Evolutionary conservation across 225 moss, liverwort and hornwort genomes (phyloP).

Genomic region (Polytrichum commune): DNA sequence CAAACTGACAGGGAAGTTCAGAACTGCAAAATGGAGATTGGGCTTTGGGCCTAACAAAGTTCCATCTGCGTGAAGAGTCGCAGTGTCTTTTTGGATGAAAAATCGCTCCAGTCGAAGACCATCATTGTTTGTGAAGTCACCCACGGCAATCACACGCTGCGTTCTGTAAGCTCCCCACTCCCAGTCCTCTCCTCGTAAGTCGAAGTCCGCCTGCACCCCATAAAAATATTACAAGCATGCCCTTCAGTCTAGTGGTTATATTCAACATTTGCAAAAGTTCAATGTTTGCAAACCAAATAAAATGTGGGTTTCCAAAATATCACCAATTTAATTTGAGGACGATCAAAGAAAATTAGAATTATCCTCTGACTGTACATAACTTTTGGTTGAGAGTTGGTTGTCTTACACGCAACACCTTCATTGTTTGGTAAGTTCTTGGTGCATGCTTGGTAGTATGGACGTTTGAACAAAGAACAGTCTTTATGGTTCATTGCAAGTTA

Average conservation of each 20-base stretch:
- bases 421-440: too few species aligned
- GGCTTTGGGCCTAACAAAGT: slow-evolving; percentile 92
- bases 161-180: slow-evolving; percentile 97
- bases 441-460: too few species aligned
- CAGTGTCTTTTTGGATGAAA: slow-evolving; percentile 96
- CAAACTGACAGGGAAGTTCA: slow-evolving; percentile 92
- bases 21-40: slow-evolving; percentile 93
- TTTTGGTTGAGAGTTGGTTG: too few species aligned
- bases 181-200: slow-evolving; percentile 96
- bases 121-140: slow-evolving; percentile 89
- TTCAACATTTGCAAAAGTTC: background rate
- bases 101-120: slow-evolving; percentile 91
- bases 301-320: background rate
- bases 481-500: too few species aligned
- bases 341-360: background rate
- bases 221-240: slow-evolving; percentile 8
- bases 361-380: too few species aligned
- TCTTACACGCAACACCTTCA: too few species aligned
- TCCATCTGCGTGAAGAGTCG: slow-evolving; percentile 97
- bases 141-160: slow-evolving; percentile 87
- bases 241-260: slow-evolving; percentile 17
- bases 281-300: background rate
- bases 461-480: too few species aligned
- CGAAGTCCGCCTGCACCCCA: slow-evolving; percentile 84
- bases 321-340: too few species aligned